Conservation (phyloP, 2,329 filamentous ascomycete genomes). For the Fusarium dimerum region DNA sequence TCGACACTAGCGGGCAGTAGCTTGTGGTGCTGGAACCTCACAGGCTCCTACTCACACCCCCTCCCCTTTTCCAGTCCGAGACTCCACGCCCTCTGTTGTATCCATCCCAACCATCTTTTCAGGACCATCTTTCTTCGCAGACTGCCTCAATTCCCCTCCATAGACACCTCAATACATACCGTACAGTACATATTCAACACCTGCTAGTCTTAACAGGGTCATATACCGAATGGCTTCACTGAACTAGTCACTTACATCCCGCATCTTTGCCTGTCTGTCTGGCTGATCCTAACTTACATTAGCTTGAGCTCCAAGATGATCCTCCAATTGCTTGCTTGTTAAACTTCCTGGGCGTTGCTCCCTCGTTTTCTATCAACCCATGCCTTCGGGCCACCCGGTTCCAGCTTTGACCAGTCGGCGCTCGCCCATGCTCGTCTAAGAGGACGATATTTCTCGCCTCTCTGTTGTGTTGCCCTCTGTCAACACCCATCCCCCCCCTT, state of each 20-base stretch:
- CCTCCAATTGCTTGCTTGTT: conserved; percentile 15
- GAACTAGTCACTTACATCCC: background rate
- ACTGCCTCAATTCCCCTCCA: no score
- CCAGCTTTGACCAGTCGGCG: conserved; percentile 27
- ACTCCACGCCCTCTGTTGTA: no score
- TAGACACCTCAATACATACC: no score
- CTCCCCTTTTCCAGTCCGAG: conserved; percentile 9
- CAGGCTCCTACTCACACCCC: conserved; percentile 21
- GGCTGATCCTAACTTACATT: conserved; percentile 13
- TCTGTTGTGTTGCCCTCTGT: conserved; percentile 18
- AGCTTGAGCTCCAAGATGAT: conserved; percentile 13
- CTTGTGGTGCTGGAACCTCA: conserved; percentile 15
- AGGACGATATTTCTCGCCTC: conserved; percentile 9
- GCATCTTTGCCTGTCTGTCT: conserved; percentile 6
- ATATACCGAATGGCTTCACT: no score
- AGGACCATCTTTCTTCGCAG: no score
- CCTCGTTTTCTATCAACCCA: conserved; percentile 27
- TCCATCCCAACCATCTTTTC: no score
- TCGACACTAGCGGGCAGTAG: conserved; percentile 25
- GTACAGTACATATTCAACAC: no score
- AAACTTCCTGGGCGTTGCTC: conserved; percentile 14
- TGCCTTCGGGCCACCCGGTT: conserved; percentile 25
- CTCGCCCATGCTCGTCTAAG: conserved; percentile 21
- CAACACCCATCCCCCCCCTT: conserved; percentile 18
- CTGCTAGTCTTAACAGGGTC: no score